Base-by-base conservation (phyloP, 192 early-diverging fungal species). In the Jimgerdemannia lactiflua region DNA sequence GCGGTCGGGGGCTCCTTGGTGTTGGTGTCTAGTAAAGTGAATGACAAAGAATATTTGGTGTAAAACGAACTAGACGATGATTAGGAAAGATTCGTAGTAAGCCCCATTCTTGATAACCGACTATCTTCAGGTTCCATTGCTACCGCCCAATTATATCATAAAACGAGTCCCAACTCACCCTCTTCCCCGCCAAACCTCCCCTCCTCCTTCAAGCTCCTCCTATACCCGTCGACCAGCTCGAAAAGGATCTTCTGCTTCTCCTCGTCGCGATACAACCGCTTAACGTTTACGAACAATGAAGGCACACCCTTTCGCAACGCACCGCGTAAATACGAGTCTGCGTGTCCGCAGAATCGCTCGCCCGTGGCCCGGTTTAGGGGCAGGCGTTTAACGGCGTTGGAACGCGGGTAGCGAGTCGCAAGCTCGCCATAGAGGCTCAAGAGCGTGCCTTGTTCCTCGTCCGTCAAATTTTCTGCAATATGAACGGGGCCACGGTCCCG, bases 271-370 rank as follows among this genome's bases (percentile, higher is more conserved):
- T 95, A 95, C 14, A 95, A 85, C 18, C 85, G 86, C 82, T 94
- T 94, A 74, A 96, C 77, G 77, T 88, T 92, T 65, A 90, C 89
- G 76, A 99, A 98, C 59, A 97, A 80, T 3, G 98, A 99, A 4
- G 96, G 96, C 18, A 99, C 95, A 49, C 96, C 96, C 83, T 97
- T 97, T 75, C 92, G 89, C 76, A 99, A 89, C 63, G 90, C 89
- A 40, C 80, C 84, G 65, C 90, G 89, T 29, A 95, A 81, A 71
- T 94, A 91, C 39, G 78, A 80, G 67, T 94, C 93, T 17, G 90
- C 87, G 67, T 89, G 80, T 19, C 72, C 79, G 40, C 77, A 83
- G 82, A 95, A 95, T 40, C 78, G 80, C 17, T 89, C 90, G 75
- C 91, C 97, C 20, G 82, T 81, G 59, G 92, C 89, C 77, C 90